Base-by-base conservation (phyloP, 2,329 filamentous ascomycete genomes). In the Phyllosticta citribraziliensis region DNA sequence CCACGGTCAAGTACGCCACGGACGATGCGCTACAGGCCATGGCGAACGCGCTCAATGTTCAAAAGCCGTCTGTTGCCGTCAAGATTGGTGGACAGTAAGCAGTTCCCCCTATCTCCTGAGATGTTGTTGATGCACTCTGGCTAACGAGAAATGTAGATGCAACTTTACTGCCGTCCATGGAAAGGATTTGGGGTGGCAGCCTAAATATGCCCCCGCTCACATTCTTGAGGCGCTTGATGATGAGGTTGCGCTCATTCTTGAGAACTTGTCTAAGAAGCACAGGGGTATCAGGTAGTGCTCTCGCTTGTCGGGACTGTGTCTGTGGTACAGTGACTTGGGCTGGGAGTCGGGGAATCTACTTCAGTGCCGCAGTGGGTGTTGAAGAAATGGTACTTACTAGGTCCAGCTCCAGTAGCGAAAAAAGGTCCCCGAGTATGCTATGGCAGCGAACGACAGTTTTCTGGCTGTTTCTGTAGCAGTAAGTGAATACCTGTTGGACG, bases 241-340 rank as follows among this genome's bases (percentile, higher is more conserved):
- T 0, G 80, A 82, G 62, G 79, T 81, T 1, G 74, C 78, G 11
- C 61, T 77, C 19, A 79, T 81, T 19, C 63, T 77, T 63, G 60
- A 64, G 27, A 30, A 30, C 5, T 1, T 8, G 27, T 30, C 27
- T 4, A 5, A 30, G 27, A 30, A 30, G 27, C 27, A 30, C 9
- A 8, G 5, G 27, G 5, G 27, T 30, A 30, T 10, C 3, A 30
- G 27, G 27, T 4, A 8, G 27, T n/a, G n/a, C n/a, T n/a, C n/a
- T 27, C 22, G 3, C 22, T 22, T 22, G 22, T 22, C 22, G 22
- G 22, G 22, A 22, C 22, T 22, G 22, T 22, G 3, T 22, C 22
- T 22, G 22, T 22, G 22, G 22, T 22, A 22, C 22, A 22, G 22
- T 22, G 22, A 22, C 22, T 22, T 22, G 22, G 22, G 3, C 22